A percentile compares a stretch with the other conserved stretches of the same genome.
Evolutionary conservation across 2,329 filamentous ascomycete genomes (phyloP).

Genomic region (Ceratocystis cubensis): DNA sequence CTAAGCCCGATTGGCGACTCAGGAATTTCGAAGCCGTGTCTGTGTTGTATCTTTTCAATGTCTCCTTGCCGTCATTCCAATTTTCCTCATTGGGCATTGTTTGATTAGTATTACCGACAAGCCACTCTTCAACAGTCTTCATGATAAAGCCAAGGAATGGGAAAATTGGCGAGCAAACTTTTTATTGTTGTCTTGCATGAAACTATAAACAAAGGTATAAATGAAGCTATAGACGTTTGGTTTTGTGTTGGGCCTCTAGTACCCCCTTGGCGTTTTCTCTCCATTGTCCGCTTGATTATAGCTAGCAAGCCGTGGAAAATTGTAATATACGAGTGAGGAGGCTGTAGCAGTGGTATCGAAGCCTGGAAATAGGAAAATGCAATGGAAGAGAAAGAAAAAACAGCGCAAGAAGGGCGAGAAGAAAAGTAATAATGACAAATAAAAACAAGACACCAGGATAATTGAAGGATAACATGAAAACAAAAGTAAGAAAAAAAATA

Average conservation of each 20-base stretch:
- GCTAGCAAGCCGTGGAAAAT: not conserved
- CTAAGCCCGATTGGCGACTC: no score
- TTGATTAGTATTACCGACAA: not conserved
- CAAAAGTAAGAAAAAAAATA: no score
- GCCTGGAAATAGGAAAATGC: not conserved
- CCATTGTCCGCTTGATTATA: not conserved
- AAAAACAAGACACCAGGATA: not conserved
- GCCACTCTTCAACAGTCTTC: no score
- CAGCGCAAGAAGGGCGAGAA: not conserved
- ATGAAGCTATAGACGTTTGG: not conserved
- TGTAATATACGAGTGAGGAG: not conserved
- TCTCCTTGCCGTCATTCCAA: no score
- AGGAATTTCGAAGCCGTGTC: no score
- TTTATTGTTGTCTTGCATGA: constrained; percentile 1
- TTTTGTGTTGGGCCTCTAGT: not conserved
- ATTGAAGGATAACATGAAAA: not conserved
- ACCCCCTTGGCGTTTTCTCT: not conserved
- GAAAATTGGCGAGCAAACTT: no score
- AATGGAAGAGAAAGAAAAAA: not conserved
- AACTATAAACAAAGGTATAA: not conserved
- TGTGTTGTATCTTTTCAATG: no score
- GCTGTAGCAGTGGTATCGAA: not conserved
- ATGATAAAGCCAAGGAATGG: no score
- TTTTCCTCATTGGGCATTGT: not conserved
- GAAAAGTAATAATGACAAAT: not conserved